A percentile compares a stretch with the other conserved stretches of the same genome.
These are phyloP conservation scores for Dalechampia spathulata DNA, from an alignment of 441 rosid species.

Conservation along the genomic window DNA sequence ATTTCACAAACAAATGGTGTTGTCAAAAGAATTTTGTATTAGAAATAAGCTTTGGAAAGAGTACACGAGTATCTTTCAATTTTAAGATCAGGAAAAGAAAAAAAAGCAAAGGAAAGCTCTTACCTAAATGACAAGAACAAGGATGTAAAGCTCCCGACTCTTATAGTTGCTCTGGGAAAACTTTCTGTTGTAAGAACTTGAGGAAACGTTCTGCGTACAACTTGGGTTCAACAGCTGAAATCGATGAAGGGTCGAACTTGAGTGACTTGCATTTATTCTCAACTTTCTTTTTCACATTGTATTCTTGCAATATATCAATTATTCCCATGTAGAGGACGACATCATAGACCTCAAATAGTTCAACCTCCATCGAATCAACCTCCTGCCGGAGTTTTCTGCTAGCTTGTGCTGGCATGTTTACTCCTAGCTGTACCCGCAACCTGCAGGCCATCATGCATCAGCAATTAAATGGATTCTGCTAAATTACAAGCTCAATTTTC, in stretches of 20 bases:
- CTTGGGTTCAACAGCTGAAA: conserved; percentile 74
- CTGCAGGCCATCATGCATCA: conserved; percentile 24
- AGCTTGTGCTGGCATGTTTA: conserved; percentile 97
- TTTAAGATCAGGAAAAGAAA: too few relatives aligned
- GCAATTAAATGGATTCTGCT: neutral
- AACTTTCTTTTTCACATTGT: conserved; percentile 61
- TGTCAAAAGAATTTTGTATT: conserved; percentile 4
- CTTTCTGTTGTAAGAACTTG: conserved; percentile 55
- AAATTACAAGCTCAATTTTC: neutral
- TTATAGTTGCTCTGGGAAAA: conserved; percentile 49
- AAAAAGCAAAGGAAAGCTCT: neutral
- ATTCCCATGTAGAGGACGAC: conserved; percentile 95
- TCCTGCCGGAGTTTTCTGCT: conserved; percentile 40
- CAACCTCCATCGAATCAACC: conserved; percentile 41
- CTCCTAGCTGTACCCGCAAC: conserved; percentile 91
- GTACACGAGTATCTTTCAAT: neutral
- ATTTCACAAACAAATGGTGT: conserved; percentile 9
- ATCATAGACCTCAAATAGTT: conserved; percentile 73
- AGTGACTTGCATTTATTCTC: conserved; percentile 71
- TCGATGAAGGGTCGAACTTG: conserved; percentile 44
- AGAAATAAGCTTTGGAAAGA: neutral
- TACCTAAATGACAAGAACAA: conserved; percentile 5
- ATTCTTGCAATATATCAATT: conserved; percentile 85
- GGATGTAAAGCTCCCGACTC: neutral
- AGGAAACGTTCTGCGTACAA: conserved; percentile 67